Base-by-base conservation (phyloP, 805 yeast genomes). In the Schwanniomyces occidentalis region DNA sequence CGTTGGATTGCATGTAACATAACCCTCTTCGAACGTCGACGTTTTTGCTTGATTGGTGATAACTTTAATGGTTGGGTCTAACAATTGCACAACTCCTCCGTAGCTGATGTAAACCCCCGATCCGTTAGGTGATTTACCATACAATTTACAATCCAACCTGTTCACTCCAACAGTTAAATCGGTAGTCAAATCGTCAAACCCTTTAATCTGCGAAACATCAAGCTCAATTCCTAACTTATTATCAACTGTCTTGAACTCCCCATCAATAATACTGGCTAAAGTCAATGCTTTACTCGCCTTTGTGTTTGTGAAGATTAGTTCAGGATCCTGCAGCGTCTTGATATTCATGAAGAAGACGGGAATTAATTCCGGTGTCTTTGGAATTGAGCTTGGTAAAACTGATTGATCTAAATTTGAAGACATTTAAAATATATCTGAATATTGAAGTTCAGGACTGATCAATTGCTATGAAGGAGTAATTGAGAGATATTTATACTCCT, bases 111-210 rank as follows among this genome's bases (percentile, higher is more conserved):
- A 63, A 5, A 70, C 58, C 12, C 70, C 72, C 3, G 58, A 48
- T 5, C 75, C 81, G 25, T 54, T 58, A 5, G 63, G 61, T 14
- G 75, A 64, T 40, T 63, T 69, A 20, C 76, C 67, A 44, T 62
- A 74, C 34, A 78, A 38, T 33, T 65, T 67, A 51, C 82, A 77
- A 45, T 76, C 78, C 45, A 78, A 59, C n/a, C 48, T 49, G 8
- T 58, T 37, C 16, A 51, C 41, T 4, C 46, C 47, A 4, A 55
- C 46, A 10, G 49, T 51, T n/a, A 58, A 48, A 23, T 54, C 51
- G 18, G 54, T 47, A 14, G 64, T 62, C 46, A 79, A 59, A 34
- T 75, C 75, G 43, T 79, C 85, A 40, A 56, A 55, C 4, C 85
- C 84, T 12, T 30, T 26, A 15, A 62, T 37, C 5, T 42, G 49